phyloP scores from a whole-genome alignment of 202 grass and related monocot species.

The Digitaria exilis region DNA sequence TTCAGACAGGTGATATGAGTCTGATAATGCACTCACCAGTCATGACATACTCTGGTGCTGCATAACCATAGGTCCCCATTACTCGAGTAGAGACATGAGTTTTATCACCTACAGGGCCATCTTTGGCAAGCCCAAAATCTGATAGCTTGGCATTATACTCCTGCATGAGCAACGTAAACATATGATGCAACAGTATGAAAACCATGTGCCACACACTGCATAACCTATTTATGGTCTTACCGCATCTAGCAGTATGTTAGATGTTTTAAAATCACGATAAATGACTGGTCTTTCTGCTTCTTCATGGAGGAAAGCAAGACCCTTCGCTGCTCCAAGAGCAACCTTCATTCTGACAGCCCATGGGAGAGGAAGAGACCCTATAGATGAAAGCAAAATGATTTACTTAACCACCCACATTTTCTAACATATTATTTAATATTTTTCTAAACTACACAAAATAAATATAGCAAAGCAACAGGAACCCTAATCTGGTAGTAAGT shows the following conservation, averaged over 20 bases:
- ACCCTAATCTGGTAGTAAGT: constrained; percentile 5
- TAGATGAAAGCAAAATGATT: constrained; percentile 6
- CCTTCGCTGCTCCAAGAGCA: constrained; percentile 80
- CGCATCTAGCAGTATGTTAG: constrained; percentile 72
- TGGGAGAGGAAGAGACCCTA: constrained; percentile 79
- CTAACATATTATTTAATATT: neutral
- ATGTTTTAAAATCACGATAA: constrained; percentile 92
- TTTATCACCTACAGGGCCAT: constrained; percentile 84
- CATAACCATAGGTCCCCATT: constrained; percentile 92
- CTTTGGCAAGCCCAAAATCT: constrained; percentile 90
- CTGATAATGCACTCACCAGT: constrained; percentile 54
- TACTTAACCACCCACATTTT: constrained; percentile 19
- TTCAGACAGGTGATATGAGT: neutral
- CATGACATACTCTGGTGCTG: constrained; percentile 91
- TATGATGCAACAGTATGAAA: constrained; percentile 24
- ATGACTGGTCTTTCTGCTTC: constrained; percentile 89
- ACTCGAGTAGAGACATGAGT: constrained; percentile 91
- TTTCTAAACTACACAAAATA: neutral
- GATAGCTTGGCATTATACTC: constrained; percentile 88
- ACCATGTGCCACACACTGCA: constrained; percentile 25
- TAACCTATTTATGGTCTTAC: constrained; percentile 41
- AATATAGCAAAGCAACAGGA: constrained; percentile 3
- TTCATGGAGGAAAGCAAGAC: constrained; percentile 83
- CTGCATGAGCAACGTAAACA: constrained; percentile 55
- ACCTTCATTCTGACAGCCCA: constrained; percentile 88